Conservation (phyloP, 805 yeast genomes). For the Lachancea waltii region DNA sequence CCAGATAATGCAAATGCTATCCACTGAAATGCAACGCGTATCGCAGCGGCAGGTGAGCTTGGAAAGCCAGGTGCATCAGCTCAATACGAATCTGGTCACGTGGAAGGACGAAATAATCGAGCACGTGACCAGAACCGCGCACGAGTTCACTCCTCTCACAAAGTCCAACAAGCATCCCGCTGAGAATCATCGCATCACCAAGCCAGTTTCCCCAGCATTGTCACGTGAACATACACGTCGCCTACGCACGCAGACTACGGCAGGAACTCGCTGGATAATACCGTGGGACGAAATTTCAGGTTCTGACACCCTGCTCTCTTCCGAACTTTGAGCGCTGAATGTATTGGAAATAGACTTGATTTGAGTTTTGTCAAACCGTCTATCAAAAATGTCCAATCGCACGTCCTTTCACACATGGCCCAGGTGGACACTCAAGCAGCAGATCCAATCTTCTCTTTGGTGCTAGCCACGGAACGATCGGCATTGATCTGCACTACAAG, state of each 20-base stretch:
- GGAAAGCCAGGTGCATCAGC: constrained; percentile 10
- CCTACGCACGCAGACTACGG: constrained; percentile 2
- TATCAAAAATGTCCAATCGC: neutral
- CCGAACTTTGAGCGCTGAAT: constrained; percentile 1
- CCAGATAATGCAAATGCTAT: constrained; percentile 16
- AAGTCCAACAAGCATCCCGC: neutral
- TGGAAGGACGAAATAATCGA: neutral
- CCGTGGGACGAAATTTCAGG: constrained; percentile 9
- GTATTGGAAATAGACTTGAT: neutral
- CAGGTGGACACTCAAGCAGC: neutral
- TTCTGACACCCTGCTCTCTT: constrained; percentile 4
- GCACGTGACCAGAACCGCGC: neutral
- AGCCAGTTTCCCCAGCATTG: constrained; percentile 2
- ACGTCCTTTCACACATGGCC: neutral
- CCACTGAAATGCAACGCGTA: constrained; percentile 15
- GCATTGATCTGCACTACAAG: constrained; percentile 28
- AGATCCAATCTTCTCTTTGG: neutral
- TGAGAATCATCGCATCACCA: neutral
- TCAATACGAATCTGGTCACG: neutral
- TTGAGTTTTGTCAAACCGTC: neutral
- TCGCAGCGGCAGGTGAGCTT: constrained; percentile 14
- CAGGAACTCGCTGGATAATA: constrained; percentile 7
- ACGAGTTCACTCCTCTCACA: neutral
- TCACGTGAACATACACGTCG: constrained; percentile 3
- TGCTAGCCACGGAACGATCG: constrained; percentile 18